These are phyloP conservation scores for Ceratobasidium sp. DNA, from an alignment of 1,284 basidiomycete species.

Conservation along the genomic window DNA sequence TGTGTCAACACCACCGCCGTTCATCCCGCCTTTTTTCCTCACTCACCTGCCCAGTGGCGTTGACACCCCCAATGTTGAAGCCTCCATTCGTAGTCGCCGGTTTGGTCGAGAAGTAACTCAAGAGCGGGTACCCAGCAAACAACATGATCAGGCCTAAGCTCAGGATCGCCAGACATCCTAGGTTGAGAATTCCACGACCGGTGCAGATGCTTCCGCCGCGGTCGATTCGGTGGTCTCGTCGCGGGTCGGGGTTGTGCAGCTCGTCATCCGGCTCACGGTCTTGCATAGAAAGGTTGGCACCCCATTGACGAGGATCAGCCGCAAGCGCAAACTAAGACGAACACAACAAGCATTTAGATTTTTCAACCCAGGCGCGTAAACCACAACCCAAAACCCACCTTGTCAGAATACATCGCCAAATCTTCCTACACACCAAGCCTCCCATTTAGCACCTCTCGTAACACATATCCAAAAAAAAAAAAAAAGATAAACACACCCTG, in stretches of 20 bases:
- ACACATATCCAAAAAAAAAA: not conserved
- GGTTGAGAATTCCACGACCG: conserved; percentile 54
- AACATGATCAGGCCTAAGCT: conserved; percentile 53
- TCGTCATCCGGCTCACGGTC: conserved; percentile 56
- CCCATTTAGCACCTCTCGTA: not conserved
- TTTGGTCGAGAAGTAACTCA: conserved; percentile 51
- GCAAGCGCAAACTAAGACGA: conserved; percentile 45
- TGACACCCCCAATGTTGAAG: conserved; percentile 62
- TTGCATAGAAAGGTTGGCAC: conserved; percentile 40
- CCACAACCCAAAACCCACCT: not conserved
- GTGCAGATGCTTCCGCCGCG: conserved; percentile 54
- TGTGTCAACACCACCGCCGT: conserved; percentile 52
- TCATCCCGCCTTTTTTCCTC: conserved; percentile 49
- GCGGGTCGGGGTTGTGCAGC: conserved; percentile 58
- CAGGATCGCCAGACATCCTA: conserved; percentile 55
- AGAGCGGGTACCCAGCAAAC: conserved; percentile 60
- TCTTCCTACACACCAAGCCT: not conserved
- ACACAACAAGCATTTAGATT: not conserved
- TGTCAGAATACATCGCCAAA: conserved; percentile 3
- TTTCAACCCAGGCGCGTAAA: too few species aligned
- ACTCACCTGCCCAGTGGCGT: conserved; percentile 57
- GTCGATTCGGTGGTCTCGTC: conserved; percentile 52
- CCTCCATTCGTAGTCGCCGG: conserved; percentile 53
- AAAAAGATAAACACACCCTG: conserved; percentile 1
- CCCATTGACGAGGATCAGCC: conserved; percentile 48